Evolutionary conservation across 1,139 yeast genomes (phyloP).

Genomic region (Suhomyces maxii): DNA sequence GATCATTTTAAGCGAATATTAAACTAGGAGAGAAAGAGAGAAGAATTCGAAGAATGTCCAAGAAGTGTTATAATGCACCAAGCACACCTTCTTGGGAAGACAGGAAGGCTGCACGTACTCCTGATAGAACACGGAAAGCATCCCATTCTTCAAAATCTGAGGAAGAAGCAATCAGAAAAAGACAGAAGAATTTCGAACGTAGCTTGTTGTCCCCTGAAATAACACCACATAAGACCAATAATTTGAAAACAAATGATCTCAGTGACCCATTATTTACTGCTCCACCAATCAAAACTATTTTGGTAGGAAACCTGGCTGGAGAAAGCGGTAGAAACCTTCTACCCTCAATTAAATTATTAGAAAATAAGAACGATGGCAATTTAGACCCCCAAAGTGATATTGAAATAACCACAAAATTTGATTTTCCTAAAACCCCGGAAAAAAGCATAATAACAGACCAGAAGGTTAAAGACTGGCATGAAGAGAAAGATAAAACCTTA

Average conservation of each 20-base stretch:
- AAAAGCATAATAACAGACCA: slow-evolving; percentile 11
- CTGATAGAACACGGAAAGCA: neutral
- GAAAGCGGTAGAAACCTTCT: slow-evolving; percentile 13
- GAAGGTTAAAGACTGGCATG: slow-evolving; percentile 12
- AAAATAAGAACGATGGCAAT: neutral
- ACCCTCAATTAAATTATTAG: slow-evolving; percentile 9
- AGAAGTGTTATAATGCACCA: too few relatives aligned
- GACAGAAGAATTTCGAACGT: slow-evolving; percentile 9
- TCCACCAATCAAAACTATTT: slow-evolving; percentile 7
- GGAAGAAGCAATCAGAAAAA: neutral
- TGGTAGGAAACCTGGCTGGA: slow-evolving; percentile 10
- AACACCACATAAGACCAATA: slow-evolving; percentile 12
- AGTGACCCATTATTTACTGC: slow-evolving; percentile 10
- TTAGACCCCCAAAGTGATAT: slow-evolving; percentile 6
- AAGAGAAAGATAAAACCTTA: slow-evolving; percentile 14
- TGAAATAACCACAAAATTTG: neutral
- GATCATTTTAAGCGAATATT: too few relatives aligned
- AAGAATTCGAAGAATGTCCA: too few relatives aligned
- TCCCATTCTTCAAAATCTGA: too few relatives aligned
- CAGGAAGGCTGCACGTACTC: neutral
- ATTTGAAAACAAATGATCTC: slow-evolving; percentile 2
- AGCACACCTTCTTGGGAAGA: neutral
- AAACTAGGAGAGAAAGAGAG: too few relatives aligned
- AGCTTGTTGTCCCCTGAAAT: slow-evolving; percentile 11
- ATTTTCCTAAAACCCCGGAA: slow-evolving; percentile 6